These are phyloP conservation scores for Metschnikowia bowlesiae DNA, from an alignment of 805 yeast genomes.

Conservation along the genomic window DNA sequence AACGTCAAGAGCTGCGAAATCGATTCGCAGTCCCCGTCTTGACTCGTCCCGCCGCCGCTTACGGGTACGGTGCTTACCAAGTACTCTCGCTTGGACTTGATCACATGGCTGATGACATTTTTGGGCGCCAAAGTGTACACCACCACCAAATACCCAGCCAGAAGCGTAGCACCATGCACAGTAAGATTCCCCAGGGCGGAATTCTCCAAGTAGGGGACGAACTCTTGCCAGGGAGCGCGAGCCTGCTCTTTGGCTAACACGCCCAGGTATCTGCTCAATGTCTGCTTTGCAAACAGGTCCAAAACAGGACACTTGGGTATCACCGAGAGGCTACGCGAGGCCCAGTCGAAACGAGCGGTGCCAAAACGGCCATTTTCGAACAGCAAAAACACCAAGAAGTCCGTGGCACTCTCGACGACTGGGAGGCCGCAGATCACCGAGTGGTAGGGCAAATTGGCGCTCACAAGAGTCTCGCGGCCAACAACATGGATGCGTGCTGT, in stretches of 20 bases:
- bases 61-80: conserved; percentile 6
- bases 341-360: conserved; percentile 1
- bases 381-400: neutral
- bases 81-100: conserved; percentile 14
- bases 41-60: neutral
- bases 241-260: conserved; percentile 11
- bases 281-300: conserved; percentile 17
- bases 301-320: conserved; percentile 3
- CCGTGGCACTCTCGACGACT: neutral
- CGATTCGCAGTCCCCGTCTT: neutral
- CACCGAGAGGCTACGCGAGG: neutral
- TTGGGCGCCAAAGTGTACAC: conserved; percentile 11
- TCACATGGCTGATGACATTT: conserved; percentile 21
- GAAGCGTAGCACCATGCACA: conserved; percentile 8
- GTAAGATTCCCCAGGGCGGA: conserved; percentile 25
- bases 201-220: conserved; percentile 19
- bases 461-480: neutral
- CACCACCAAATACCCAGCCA: conserved; percentile 8
- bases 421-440: conserved; percentile 7
- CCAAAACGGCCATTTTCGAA: conserved; percentile 13
- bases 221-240: conserved; percentile 12
- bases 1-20: neutral
- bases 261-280: conserved; percentile 16
- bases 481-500: conserved; percentile 4
- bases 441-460: conserved; percentile 7